These are phyloP conservation scores for Micromonas pusilla DNA, from an alignment of 139 green algal species.

Conservation along the genomic window DNA sequence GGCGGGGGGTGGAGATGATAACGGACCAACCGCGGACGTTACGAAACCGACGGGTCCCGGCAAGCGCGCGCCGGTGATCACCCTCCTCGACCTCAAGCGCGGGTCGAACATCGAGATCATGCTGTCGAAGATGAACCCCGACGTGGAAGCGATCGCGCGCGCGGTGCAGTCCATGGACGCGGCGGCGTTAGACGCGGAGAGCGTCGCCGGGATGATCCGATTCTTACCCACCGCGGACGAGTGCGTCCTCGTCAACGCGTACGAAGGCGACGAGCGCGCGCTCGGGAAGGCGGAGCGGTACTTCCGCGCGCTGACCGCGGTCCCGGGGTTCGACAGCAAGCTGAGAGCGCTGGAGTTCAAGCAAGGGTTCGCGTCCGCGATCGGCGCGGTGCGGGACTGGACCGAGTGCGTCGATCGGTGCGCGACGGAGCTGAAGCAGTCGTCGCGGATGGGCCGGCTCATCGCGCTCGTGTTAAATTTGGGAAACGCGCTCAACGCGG, in stretches of 20 bases:
- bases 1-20: no score
- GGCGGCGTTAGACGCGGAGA: background rate
- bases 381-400: background rate
- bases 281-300: slow-evolving; percentile 6
- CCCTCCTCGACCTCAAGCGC: slow-evolving; percentile 12
- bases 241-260: background rate
- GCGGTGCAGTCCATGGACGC: background rate
- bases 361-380: background rate
- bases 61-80: background rate
- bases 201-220: background rate
- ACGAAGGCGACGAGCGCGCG: background rate
- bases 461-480: slow-evolving; percentile 8
- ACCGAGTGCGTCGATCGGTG: background rate
- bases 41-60: no score
- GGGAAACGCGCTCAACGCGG: slow-evolving; percentile 24
- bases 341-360: slow-evolving; percentile 5
- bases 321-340: background rate
- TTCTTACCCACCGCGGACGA: background rate
- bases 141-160: background rate
- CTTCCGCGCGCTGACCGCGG: background rate
- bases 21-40: no score
- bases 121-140: background rate
- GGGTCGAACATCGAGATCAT: slow-evolving; percentile 13
- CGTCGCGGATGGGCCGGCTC: background rate
- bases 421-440: background rate